These are phyloP conservation scores for Erodium chrysanthum DNA, from an alignment of 441 rosid species.

Conservation along the genomic window DNA sequence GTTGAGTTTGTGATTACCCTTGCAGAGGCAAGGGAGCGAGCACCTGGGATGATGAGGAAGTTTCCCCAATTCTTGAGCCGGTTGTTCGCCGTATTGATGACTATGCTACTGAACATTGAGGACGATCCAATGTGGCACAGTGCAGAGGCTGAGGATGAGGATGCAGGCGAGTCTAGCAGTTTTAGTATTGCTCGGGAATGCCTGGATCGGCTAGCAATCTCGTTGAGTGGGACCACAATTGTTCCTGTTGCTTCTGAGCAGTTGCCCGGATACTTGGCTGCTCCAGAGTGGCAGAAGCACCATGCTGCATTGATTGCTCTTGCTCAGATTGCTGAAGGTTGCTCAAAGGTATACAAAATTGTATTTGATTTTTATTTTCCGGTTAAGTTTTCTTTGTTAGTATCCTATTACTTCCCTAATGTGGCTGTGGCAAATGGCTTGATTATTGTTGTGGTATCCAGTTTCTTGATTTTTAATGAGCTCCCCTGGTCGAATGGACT, in stretches of 20 bases:
- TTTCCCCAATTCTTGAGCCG: constrained; percentile 87
- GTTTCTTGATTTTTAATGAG: no score
- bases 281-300: constrained; percentile 96
- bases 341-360: constrained; percentile 59
- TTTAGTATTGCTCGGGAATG: constrained; percentile 94
- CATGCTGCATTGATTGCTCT: constrained; percentile 93
- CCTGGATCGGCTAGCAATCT: constrained; percentile 84
- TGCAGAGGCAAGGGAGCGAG: constrained; percentile 91
- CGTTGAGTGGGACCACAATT: constrained; percentile 90
- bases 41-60: constrained; percentile 98
- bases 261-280: constrained; percentile 72
- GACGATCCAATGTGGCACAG: constrained; percentile 90
- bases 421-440: no score
- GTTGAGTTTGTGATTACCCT: constrained; percentile 86
- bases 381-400: neutral
- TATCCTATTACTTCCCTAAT: neutral
- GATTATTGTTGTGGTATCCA: no score
- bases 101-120: constrained; percentile 79
- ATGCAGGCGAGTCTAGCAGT: constrained; percentile 88
- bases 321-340: constrained; percentile 99
- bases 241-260: constrained; percentile 94
- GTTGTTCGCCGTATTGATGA: constrained; percentile 77
- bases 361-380: constrained; percentile 10
- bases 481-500: no score
- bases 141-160: constrained; percentile 87